Conservation (phyloP, 441 rosid genomes). For the Pelargonium fulgidum region DNA sequence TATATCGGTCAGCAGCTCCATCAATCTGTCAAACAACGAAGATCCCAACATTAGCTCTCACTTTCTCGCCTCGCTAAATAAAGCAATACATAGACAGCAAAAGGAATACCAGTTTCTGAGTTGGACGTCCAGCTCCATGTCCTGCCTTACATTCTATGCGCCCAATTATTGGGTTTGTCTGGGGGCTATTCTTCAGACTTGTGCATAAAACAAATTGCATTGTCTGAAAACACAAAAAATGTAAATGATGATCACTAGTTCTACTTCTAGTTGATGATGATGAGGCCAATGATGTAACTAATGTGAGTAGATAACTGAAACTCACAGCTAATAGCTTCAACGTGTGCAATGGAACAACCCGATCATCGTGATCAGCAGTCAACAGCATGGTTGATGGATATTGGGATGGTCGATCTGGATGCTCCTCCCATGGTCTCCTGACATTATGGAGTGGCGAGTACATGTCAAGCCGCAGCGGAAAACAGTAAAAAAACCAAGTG, state of each 20-base stretch:
- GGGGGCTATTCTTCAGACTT: slow-evolving; percentile 72
- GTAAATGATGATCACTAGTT: too few species aligned
- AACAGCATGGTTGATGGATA: slow-evolving; percentile 88
- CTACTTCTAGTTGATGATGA: too few species aligned
- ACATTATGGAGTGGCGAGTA: slow-evolving; percentile 93
- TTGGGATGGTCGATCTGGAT: slow-evolving; percentile 33
- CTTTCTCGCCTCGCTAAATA: neutral
- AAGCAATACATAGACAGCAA: neutral
- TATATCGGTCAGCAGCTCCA: slow-evolving; percentile 70
- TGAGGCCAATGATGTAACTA: too few species aligned
- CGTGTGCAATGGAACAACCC: slow-evolving; percentile 88
- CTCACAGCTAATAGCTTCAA: slow-evolving; percentile 79
- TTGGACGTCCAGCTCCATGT: slow-evolving; percentile 89
- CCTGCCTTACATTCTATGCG: slow-evolving; percentile 90
- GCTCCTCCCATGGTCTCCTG: slow-evolving; percentile 75
- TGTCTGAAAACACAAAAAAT: slow-evolving; percentile 53
- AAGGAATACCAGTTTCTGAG: slow-evolving; percentile 58
- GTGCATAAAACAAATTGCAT: slow-evolving; percentile 64
- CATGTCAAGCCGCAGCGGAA: slow-evolving; percentile 25
- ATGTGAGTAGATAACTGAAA: neutral
- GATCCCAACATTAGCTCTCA: neutral
- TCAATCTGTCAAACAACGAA: slow-evolving; percentile 45
- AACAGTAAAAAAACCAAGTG: too few species aligned
- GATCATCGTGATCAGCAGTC: slow-evolving; percentile 94
- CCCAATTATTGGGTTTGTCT: slow-evolving; percentile 77